Evolutionary conservation across 2,329 filamentous ascomycete genomes (phyloP).

Genomic region (Colletotrichum sp.): DNA sequence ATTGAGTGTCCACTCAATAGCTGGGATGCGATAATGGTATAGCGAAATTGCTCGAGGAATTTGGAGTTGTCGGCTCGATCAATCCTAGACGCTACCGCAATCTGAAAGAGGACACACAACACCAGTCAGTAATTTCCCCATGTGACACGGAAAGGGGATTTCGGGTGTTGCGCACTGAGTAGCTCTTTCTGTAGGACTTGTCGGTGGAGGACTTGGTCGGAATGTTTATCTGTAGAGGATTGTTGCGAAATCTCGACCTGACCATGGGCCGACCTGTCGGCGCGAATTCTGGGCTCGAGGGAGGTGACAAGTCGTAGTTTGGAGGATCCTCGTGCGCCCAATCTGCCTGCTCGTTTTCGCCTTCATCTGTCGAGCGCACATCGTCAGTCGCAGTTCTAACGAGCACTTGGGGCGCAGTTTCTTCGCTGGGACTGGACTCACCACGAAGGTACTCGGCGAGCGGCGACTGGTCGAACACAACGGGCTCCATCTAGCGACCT

Average conservation of each 20-base stretch:
- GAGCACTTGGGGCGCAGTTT: not conserved
- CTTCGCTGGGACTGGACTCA: constrained; percentile 45
- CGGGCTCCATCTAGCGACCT: constrained; percentile 73
- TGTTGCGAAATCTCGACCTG: constrained; percentile 57
- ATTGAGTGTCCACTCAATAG: constrained; percentile 76
- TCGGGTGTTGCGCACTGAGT: constrained; percentile 47
- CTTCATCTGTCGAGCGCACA: constrained; percentile 46
- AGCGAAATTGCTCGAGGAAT: constrained; percentile 92
- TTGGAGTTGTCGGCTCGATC: constrained; percentile 80
- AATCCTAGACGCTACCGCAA: constrained; percentile 73
- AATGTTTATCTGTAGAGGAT: constrained; percentile 49
- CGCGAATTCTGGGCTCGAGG: constrained; percentile 58
- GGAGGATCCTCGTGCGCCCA: constrained; percentile 48
- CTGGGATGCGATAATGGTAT: constrained; percentile 91
- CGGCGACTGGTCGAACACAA: constrained; percentile 86
- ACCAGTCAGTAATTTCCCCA: constrained; percentile 22
- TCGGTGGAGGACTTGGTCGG: constrained; percentile 44
- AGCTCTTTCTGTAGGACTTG: constrained; percentile 50
- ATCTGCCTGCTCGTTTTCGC: constrained; percentile 49
- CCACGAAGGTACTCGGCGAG: constrained; percentile 90
- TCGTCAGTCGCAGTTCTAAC: constrained; percentile 22
- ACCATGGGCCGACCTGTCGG: constrained; percentile 61
- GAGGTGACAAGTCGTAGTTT: constrained; percentile 48
- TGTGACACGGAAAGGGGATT: constrained; percentile 24
- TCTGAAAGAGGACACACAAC: constrained; percentile 45